These are phyloP conservation scores for Ophidiomyces ophidiicola DNA, from an alignment of 2,329 filamentous ascomycete species.

Conservation along the genomic window DNA sequence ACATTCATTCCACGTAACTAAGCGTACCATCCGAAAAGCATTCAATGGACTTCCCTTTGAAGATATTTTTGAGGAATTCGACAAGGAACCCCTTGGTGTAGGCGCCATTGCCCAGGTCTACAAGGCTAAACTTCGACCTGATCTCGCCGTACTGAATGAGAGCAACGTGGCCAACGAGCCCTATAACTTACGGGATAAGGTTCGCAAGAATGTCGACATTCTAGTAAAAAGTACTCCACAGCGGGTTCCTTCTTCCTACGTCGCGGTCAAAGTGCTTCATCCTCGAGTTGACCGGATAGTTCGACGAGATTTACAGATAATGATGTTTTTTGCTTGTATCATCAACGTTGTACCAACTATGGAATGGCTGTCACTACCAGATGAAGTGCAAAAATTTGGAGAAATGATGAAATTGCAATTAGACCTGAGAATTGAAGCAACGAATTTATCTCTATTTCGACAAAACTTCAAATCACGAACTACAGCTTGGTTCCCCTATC, in stretches of 20 bases:
- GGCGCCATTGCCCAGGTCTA: slow-evolving; percentile 97
- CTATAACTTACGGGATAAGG: slow-evolving; percentile 51
- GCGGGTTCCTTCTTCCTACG: slow-evolving; percentile 77
- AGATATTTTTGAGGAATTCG: slow-evolving; percentile 92
- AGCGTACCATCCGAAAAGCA: slow-evolving; percentile 63
- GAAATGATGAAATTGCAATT: slow-evolving; percentile 99
- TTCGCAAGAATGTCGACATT: slow-evolving; percentile 70
- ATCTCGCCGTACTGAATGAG: slow-evolving; percentile 54
- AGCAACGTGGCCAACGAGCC: slow-evolving; percentile 42
- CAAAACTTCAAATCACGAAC: slow-evolving; percentile 79
- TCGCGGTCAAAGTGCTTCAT: slow-evolving; percentile 92
- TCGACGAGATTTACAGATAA: slow-evolving; percentile 81
- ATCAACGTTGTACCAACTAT: slow-evolving; percentile 87
- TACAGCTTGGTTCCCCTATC: slow-evolving; percentile 94
- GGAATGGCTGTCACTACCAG: slow-evolving; percentile 91
- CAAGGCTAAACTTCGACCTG: slow-evolving; percentile 78
- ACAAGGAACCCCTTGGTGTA: slow-evolving; percentile 78
- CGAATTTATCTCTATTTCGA: slow-evolving; percentile 76
- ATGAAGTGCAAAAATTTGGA: slow-evolving; percentile 86
- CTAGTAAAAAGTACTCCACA: slow-evolving; percentile 77
- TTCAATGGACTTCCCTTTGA: slow-evolving; percentile 71
- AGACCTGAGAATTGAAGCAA: slow-evolving; percentile 85
- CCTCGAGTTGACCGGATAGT: slow-evolving; percentile 82
- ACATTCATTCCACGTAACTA: slow-evolving; percentile 70
- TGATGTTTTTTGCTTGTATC: slow-evolving; percentile 74